Conservation (phyloP, 2,329 filamentous ascomycete species). For the Septoria linicola region DNA sequence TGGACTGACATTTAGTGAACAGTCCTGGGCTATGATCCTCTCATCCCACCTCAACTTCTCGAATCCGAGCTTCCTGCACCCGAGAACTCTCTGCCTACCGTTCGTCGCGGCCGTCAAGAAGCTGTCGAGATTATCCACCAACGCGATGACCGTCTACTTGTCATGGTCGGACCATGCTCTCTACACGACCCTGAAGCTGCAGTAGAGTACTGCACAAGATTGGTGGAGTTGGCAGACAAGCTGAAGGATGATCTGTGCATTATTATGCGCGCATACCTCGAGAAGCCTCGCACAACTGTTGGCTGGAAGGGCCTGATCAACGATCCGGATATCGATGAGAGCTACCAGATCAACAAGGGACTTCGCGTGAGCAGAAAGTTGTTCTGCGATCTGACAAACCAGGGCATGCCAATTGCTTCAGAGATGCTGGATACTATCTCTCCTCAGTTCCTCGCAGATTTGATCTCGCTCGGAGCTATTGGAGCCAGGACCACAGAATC, state of each 20-base stretch:
- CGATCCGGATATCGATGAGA: conserved; percentile 95
- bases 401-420: conserved; percentile 90
- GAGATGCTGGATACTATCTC: conserved; percentile 99
- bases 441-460: conserved; percentile 93
- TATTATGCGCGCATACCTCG: conserved; percentile 97
- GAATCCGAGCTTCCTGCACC: conserved; percentile 76
- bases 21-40: conserved; percentile 92
- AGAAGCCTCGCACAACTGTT: conserved; percentile 97
- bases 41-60: conserved; percentile 85
- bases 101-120: conserved; percentile 68
- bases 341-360: conserved; percentile 98
- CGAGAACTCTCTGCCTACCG: conserved; percentile 62
- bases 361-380: conserved; percentile 87
- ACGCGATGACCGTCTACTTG: conserved; percentile 80
- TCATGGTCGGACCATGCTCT: conserved; percentile 93
- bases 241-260: conserved; percentile 81
- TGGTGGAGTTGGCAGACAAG: conserved; percentile 75
- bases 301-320: conserved; percentile 99
- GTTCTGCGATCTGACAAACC: conserved; percentile 82
- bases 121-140: conserved; percentile 75
- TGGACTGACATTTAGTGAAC: conserved; percentile 17
- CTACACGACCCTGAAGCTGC: conserved; percentile 91
- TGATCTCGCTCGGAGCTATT: conserved; percentile 93
- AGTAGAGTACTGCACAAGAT: conserved; percentile 79
- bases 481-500: conserved; percentile 95